phyloP scores from a whole-genome alignment of 116 monocot species.

The Dioscorea cayenensis region DNA sequence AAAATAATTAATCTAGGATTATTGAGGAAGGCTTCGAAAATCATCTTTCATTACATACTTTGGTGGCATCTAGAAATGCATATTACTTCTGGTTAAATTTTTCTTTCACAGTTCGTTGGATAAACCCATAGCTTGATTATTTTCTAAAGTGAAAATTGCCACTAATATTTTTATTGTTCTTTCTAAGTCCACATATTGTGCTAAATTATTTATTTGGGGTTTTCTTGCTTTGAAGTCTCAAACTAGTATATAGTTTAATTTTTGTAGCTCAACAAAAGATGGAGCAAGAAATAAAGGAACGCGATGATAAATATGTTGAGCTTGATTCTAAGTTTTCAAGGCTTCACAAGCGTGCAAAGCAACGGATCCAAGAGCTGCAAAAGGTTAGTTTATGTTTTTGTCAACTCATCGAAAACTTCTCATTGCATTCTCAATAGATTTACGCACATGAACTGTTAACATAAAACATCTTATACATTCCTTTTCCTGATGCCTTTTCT shows the following conservation, averaged over 20 bases:
- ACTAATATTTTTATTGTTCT: not conserved
- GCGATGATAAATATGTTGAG: conserved; percentile 89
- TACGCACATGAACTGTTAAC: not conserved
- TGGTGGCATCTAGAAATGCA: no score
- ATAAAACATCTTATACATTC: no score
- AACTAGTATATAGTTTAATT: conserved; percentile 29
- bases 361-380: conserved; percentile 93
- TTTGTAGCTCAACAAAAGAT: conserved; percentile 77
- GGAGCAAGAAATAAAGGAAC: conserved; percentile 83
- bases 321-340: conserved; percentile 88
- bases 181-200: not conserved
- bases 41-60: no score
- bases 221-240: conserved; percentile 16
- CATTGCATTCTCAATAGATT: not conserved
- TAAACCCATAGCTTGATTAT: no score
- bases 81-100: no score
- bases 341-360: conserved; percentile 98
- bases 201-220: not conserved
- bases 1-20: no score
- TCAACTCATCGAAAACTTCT: not conserved
- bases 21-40: no score
- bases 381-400: conserved; percentile 42
- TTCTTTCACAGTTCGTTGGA: no score
- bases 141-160: no score
- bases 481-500: no score